These are phyloP conservation scores for Orbilia oligospora DNA, from an alignment of 2,329 filamentous ascomycete species.

Conservation along the genomic window DNA sequence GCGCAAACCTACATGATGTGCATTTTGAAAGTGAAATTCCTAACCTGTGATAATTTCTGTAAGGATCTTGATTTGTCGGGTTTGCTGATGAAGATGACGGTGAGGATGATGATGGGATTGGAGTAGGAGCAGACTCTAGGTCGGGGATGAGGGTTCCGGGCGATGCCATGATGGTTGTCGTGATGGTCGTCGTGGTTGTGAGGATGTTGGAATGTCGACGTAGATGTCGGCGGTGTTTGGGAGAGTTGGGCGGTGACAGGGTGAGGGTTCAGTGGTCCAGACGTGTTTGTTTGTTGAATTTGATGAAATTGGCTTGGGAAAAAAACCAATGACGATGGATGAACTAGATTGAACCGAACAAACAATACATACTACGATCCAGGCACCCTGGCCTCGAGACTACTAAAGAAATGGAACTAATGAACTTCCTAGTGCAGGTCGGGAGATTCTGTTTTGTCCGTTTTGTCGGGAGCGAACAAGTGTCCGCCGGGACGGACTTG, in stretches of 20 bases:
- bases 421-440: slow-evolving; percentile 6
- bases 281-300: not conserved
- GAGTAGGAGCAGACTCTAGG: slow-evolving; percentile 43
- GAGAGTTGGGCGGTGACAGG: not conserved
- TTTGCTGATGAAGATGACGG: slow-evolving; percentile 1
- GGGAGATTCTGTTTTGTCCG: slow-evolving; percentile 6
- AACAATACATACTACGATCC: not conserved
- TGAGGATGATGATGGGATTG: slow-evolving; percentile 5
- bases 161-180: slow-evolving; percentile 24
- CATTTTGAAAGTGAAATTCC: slow-evolving; percentile 60
- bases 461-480: slow-evolving; percentile 32
- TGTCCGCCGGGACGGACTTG: slow-evolving; percentile 41
- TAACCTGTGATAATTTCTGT: slow-evolving; percentile 52
- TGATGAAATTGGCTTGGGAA: not conserved
- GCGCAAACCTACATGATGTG: slow-evolving; percentile 60
- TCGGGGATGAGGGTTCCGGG: slow-evolving; percentile 42
- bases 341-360: not conserved
- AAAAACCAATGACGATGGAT: not conserved
- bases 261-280: not conserved
- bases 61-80: slow-evolving; percentile 8
- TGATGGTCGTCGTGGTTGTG: not conserved
- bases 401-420: not conserved
- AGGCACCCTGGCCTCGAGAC: not conserved
- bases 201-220: not conserved
- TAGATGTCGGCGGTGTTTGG: not conserved